phyloP scores from a whole-genome alignment of 805 yeast species.

The Candida corydali region DNA sequence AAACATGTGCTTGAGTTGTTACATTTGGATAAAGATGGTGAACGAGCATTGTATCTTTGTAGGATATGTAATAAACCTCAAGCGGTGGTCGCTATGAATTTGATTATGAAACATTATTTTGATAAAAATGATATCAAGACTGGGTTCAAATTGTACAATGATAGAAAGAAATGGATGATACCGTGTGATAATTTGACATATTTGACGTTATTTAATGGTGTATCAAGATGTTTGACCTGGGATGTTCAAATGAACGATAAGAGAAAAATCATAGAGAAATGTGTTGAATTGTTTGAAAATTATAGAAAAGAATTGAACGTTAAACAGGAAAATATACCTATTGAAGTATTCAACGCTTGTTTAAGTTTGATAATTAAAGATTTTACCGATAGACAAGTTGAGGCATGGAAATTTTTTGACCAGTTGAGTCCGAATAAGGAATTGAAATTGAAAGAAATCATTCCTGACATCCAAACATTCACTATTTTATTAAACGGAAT shows the following conservation, averaged over 20 bases:
- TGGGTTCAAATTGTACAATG: slow-evolving; percentile 48
- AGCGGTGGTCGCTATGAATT: slow-evolving; percentile 62
- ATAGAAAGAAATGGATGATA: slow-evolving; percentile 61
- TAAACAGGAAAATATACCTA: slow-evolving; percentile 2
- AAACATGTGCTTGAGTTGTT: slow-evolving; percentile 52
- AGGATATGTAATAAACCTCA: slow-evolving; percentile 40
- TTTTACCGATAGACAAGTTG: slow-evolving; percentile 24
- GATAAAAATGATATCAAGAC: slow-evolving; percentile 38
- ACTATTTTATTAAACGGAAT: slow-evolving; percentile 36
- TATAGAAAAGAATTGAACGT: slow-evolving; percentile 7
- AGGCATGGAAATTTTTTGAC: slow-evolving; percentile 38
- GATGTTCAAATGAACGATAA: slow-evolving; percentile 24
- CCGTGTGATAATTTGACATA: slow-evolving; percentile 45
- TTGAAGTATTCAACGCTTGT: slow-evolving; percentile 35
- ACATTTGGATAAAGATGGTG: slow-evolving; percentile 39
- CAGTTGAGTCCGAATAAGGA: slow-evolving; percentile 17
- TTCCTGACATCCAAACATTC: slow-evolving; percentile 34
- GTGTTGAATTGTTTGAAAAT: slow-evolving; percentile 18
- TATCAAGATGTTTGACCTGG: slow-evolving; percentile 29
- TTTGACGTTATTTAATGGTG: slow-evolving; percentile 32
- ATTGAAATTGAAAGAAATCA: slow-evolving; percentile 9
- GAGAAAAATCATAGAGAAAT: slow-evolving; percentile 15
- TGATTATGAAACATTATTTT: slow-evolving; percentile 50
- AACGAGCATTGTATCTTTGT: slow-evolving; percentile 52
- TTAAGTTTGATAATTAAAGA: slow-evolving; percentile 32